phyloP scores from a whole-genome alignment of 2,329 filamentous ascomycete genomes.

The Monosporascus ibericus region DNA sequence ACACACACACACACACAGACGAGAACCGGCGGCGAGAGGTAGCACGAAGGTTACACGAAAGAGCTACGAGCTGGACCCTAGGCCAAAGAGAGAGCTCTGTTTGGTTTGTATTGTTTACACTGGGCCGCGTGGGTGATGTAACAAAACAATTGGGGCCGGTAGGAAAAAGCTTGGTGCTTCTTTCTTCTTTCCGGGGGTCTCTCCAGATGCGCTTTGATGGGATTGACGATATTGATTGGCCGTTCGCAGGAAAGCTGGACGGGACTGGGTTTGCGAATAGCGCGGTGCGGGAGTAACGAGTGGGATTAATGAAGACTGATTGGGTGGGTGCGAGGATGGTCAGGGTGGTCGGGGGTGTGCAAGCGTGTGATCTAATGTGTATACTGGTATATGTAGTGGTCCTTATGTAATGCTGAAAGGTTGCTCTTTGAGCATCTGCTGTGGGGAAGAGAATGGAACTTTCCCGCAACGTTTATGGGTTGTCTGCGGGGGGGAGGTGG shows the following conservation, averaged over 20 bases:
- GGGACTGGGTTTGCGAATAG: slow-evolving; percentile 4
- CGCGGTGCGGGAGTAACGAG: neutral
- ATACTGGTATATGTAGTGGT: neutral
- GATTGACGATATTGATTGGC: slow-evolving; percentile 29
- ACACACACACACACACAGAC: neutral
- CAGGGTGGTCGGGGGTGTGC: neutral
- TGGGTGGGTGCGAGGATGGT: neutral
- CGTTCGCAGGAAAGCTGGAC: slow-evolving; percentile 10
- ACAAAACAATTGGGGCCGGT: neutral
- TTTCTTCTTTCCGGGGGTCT: slow-evolving; percentile 14
- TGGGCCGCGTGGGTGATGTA: slow-evolving; percentile 1
- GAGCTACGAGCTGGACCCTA: neutral
- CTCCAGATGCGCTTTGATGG: slow-evolving; percentile 23
- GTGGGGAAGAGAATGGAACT: too few relatives aligned
- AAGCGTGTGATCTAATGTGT: neutral
- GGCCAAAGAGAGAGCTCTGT: slow-evolving; percentile 9
- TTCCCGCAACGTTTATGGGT: neutral
- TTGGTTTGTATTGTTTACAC: slow-evolving; percentile 19
- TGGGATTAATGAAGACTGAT: neutral
- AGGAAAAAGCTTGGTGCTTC: neutral
- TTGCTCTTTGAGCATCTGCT: neutral
- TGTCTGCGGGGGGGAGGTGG: too few relatives aligned
- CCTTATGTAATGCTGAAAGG: neutral
- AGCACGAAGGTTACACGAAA: neutral
- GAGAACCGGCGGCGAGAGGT: neutral